These are phyloP conservation scores for Coffea humblotiana DNA, from an alignment of 305 asterid species.

Conservation along the genomic window DNA sequence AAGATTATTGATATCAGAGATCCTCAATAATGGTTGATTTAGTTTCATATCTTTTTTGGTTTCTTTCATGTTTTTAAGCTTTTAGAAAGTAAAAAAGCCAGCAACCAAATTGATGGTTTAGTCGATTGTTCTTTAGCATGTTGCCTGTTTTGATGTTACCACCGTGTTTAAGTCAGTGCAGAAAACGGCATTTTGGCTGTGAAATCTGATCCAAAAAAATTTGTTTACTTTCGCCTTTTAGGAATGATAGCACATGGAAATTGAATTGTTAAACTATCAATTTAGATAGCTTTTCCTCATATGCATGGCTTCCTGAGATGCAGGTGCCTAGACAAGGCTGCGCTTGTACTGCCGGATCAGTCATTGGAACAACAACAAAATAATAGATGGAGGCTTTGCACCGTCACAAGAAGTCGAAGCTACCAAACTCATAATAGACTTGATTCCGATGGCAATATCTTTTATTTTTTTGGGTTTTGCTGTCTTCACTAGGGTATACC, in stretches of 20 bases:
- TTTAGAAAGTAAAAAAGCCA: not conserved
- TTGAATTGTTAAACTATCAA: not conserved
- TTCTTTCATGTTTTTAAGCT: not conserved
- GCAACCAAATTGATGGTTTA: not conserved
- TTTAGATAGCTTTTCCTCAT: not conserved
- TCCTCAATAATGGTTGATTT: not conserved
- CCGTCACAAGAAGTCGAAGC: conserved; percentile 50
- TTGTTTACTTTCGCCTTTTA: not conserved
- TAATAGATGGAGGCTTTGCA: conserved; percentile 46
- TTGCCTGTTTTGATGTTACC: not conserved
- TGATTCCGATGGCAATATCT: conserved; percentile 51
- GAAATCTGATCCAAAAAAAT: not conserved
- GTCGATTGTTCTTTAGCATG: not conserved
- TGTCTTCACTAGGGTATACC: conserved; percentile 40
- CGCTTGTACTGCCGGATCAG: conserved; percentile 30
- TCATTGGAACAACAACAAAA: conserved; percentile 33
- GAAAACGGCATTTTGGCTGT: not conserved
- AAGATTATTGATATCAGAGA: not conserved
- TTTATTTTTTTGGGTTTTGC: conserved; percentile 45
- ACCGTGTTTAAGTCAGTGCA: not conserved
- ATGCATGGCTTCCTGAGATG: not conserved
- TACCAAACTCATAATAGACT: conserved; percentile 45
- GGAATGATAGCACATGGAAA: too few relatives aligned
- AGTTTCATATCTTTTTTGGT: not conserved
- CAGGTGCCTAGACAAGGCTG: conserved; percentile 60